Evolutionary conservation across 2,329 filamentous ascomycete species (phyloP), one percentile per base, ranked within the genome.

Genomic region (Sclerotinia sclerotiorum): DNA sequence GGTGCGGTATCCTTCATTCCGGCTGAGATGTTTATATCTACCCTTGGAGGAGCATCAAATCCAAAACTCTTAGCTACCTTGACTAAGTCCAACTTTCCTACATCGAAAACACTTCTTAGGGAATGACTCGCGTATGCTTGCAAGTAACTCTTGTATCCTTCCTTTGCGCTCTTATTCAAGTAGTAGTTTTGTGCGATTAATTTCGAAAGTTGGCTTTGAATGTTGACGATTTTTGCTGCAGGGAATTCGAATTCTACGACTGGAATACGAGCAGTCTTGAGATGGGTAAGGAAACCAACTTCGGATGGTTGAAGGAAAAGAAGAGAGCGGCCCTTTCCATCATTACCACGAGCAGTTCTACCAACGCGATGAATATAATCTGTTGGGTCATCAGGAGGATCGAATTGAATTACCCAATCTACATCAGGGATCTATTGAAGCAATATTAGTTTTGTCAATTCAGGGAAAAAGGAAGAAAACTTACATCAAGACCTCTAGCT

Each of bases 191-290:
- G 91, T 42, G 87, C 88, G 75, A 99, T 96, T 73, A 98, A 86
- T 81, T 94, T 95, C 84, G 98, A 94, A 13, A 98, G 87, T 80
- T 97, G 93, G 75, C 91, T 88, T 82, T 96, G 90, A 73, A 97
- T 89, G 76, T 96, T 95, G 76, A 94, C 84, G 72, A 99, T 92
- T 84, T 97, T 97, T 82, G 92, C 94, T 68, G 88, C 84, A 1
- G 94, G 94, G 77, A 99, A 95, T 77, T 98, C 94, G 76, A 97
- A 98, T 80, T 99, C 95, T 39, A 97, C 92, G 8, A 99, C 89
- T 2, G 95, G 95, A 1, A 99, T 94, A 70, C 93, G 88, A 19
- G 94, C 93, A 65, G 93, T 91, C 81, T 97, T 96, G 71, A 99
- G 85, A 77, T 97, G 92, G 68, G 90, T 90, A 63, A 99, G 82